Conservation (phyloP, 768 basidiomycete genomes). For the Russula dissimulans region DNA sequence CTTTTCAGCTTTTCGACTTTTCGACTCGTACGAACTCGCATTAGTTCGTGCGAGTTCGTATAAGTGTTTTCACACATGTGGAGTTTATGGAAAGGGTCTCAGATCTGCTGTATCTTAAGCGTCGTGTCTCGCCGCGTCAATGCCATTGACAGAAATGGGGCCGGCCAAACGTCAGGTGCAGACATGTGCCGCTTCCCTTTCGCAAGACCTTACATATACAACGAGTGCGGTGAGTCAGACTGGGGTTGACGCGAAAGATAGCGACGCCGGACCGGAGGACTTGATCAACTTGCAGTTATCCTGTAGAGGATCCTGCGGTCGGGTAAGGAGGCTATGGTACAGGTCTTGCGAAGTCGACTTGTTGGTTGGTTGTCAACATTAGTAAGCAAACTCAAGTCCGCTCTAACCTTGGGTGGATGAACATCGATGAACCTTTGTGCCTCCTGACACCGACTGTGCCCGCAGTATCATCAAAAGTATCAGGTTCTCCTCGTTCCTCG, state of each 20-base stretch:
- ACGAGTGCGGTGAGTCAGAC: not conserved
- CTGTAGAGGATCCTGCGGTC: constrained; percentile 62
- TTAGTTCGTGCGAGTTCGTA: too few species aligned
- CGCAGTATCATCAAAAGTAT: too few species aligned
- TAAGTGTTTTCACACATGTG: constrained; percentile 82
- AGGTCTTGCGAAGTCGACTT: not conserved
- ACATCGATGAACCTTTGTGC: too few species aligned
- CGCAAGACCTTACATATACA: constrained; percentile 45
- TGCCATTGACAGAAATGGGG: constrained; percentile 80
- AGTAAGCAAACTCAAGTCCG: too few species aligned
- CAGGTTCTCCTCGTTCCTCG: too few species aligned
- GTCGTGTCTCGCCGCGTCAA: constrained; percentile 45
- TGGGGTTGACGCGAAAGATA: not conserved
- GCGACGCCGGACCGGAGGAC: constrained; percentile 45
- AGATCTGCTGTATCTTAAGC: constrained; percentile 60
- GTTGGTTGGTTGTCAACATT: too few species aligned
- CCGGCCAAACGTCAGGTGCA: constrained; percentile 84
- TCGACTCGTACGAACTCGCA: too few species aligned
- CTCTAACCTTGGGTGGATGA: too few species aligned
- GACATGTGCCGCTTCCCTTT: constrained; percentile 44
- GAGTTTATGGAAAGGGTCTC: constrained; percentile 82
- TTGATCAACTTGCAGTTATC: constrained; percentile 68
- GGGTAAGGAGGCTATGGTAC: not conserved
- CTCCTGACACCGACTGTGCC: too few species aligned
- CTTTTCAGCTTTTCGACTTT: too few species aligned